phyloP scores from a whole-genome alignment of 1,284 basidiomycete genomes.

The Moesziomyces aphidis region DNA sequence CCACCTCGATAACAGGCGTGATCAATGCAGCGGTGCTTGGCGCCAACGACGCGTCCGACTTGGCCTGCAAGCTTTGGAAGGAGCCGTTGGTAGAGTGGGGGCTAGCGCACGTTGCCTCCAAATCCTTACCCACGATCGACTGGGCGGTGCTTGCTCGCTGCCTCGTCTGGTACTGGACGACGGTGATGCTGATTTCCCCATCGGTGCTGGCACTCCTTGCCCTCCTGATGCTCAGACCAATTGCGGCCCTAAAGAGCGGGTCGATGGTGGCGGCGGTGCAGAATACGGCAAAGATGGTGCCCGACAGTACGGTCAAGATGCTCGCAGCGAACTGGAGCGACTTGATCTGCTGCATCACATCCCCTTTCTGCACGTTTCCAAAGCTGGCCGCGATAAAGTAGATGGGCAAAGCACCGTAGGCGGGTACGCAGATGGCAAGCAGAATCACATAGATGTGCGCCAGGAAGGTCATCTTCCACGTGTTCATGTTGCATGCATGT shows the following conservation, averaged over 20 bases:
- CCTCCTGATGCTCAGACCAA: slow-evolving; percentile 17
- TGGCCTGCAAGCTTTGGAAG: no score
- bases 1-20: no score
- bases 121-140: no score
- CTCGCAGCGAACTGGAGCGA: background rate
- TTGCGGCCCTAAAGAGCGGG: slow-evolving; percentile 28
- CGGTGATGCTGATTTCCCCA: slow-evolving; percentile 11
- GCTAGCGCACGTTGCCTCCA: no score
- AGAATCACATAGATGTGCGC: slow-evolving; percentile 7
- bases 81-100: no score
- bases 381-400: slow-evolving; percentile 5
- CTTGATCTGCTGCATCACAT: background rate
- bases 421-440: slow-evolving; percentile 6
- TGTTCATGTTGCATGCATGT: slow-evolving; percentile 4
- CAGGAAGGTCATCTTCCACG: slow-evolving; percentile 32
- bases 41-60: no score
- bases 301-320: slow-evolving; percentile 9
- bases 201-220: background rate
- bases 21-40: no score
- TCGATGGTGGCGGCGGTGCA: slow-evolving; percentile 26
- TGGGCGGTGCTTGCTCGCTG: no score
- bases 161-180: slow-evolving; percentile 5
- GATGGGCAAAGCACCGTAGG: slow-evolving; percentile 12
- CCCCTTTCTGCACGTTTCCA: slow-evolving; percentile 1
- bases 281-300: slow-evolving; percentile 16